These are phyloP conservation scores for Candida sonorensis DNA, from an alignment of 805 yeast species.

Conservation along the genomic window DNA sequence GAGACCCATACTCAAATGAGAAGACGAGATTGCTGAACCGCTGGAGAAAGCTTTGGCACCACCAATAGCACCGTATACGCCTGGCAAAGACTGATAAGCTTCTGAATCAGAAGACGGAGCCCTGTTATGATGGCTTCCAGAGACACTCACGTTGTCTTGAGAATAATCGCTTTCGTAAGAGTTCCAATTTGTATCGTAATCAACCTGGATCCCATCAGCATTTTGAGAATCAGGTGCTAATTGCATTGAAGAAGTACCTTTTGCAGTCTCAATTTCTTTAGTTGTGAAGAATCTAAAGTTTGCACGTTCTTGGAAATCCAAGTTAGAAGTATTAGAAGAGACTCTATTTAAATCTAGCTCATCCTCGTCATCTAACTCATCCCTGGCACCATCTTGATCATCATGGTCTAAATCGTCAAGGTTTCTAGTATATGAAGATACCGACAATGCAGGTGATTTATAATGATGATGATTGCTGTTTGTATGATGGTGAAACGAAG, in stretches of 20 bases:
- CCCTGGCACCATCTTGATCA: not conserved
- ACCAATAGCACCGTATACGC: conserved; percentile 1
- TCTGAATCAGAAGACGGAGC: not conserved
- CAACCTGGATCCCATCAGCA: conserved; percentile 38
- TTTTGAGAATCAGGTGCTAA: conserved; percentile 29
- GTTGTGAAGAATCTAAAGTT: conserved; percentile 77
- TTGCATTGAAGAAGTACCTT: conserved; percentile 75
- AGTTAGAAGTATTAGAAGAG: conserved; percentile 28
- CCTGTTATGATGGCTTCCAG: not conserved
- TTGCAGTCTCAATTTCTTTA: conserved; percentile 80
- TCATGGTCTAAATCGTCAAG: conserved; percentile 6
- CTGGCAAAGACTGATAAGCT: conserved; percentile 1
- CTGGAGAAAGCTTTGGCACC: no score
- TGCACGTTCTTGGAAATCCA: conserved; percentile 30
- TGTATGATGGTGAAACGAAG: conserved; percentile 62
- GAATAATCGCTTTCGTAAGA: conserved; percentile 41
- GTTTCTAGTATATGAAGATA: conserved; percentile 1
- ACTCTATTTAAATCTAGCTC: conserved; percentile 30
- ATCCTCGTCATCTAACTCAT: conserved; percentile 7
- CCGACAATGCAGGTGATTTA: conserved; percentile 19
- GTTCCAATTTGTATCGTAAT: conserved; percentile 74
- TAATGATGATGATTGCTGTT: conserved; percentile 5
- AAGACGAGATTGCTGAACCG: no score
- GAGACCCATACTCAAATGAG: no score
- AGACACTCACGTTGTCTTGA: conserved; percentile 5